A percentile compares a stretch with the other conserved stretches of the same genome.
phyloP scores from a whole-genome alignment of 305 asterid species.

The Fraxinus angustifolia region DNA sequence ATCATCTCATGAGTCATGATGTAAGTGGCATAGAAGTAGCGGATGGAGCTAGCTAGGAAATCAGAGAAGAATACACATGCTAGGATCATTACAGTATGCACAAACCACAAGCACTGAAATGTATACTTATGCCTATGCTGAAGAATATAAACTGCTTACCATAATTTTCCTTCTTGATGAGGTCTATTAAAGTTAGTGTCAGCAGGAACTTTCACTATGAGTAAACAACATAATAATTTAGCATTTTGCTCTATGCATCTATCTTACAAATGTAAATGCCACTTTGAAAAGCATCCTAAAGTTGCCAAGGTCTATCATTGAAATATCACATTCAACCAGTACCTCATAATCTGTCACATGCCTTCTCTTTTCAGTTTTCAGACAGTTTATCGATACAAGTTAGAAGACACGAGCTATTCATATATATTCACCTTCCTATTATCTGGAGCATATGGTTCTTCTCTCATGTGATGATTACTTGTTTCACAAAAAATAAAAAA shows the following conservation, averaged over 20 bases:
- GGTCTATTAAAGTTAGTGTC: not conserved
- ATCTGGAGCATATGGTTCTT: not conserved
- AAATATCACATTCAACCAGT: not conserved
- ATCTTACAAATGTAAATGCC: not conserved
- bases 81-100: conserved; percentile 6
- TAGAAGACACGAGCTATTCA: not conserved
- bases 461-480: not conserved
- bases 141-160: not conserved
- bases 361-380: not conserved
- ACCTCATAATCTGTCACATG: conserved; percentile 5
- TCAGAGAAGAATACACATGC: not conserved
- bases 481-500: not conserved
- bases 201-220: not conserved
- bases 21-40: conserved; percentile 1
- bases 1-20: not conserved
- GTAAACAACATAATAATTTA: not conserved
- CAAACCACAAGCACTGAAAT: not conserved
- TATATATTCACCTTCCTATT: not conserved
- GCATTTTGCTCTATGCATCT: not conserved
- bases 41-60: not conserved
- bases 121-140: not conserved
- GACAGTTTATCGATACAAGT: not conserved
- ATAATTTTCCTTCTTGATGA: not conserved
- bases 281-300: not conserved
- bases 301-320: not conserved